phyloP scores from a whole-genome alignment of 1,284 basidiomycete genomes.

The Flammula alnicola region DNA sequence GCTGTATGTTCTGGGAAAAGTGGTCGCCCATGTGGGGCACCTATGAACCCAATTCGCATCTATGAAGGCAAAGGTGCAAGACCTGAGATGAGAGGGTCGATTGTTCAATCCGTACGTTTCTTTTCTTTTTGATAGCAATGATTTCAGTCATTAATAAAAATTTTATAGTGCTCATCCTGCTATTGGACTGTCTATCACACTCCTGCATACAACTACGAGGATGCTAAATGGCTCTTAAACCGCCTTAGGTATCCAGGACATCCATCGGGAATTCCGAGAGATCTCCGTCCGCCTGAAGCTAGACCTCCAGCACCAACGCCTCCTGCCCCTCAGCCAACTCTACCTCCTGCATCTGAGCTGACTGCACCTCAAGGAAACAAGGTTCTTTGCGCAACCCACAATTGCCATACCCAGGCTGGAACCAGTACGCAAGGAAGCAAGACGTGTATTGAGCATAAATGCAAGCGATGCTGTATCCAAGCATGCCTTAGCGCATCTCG shows the following conservation, averaged over 20 bases:
- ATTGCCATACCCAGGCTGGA: background rate
- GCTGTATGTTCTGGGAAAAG: too few species aligned
- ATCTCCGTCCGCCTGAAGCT: background rate
- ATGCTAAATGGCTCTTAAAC: background rate
- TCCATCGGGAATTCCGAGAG: background rate
- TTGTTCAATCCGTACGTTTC: too few species aligned
- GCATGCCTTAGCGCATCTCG: background rate
- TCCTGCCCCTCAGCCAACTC: background rate
- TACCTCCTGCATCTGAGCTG: background rate
- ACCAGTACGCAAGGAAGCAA: background rate
- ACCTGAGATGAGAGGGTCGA: too few species aligned
- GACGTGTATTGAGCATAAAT: background rate
- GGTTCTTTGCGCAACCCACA: background rate
- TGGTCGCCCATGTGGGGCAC: too few species aligned
- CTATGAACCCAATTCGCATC: too few species aligned
- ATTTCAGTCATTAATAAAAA: too few species aligned
- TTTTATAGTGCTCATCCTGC: too few species aligned
- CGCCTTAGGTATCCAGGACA: background rate
- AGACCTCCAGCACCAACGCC: too few species aligned
- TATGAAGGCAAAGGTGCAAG: too few species aligned
- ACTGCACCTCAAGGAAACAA: background rate
- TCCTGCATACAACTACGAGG: background rate
- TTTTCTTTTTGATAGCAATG: too few species aligned
- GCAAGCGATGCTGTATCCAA: background rate
- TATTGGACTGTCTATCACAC: too few species aligned